Percentiles rank a stretch among this genome's conserved stretches.
phyloP scores from a whole-genome alignment of 2,329 filamentous ascomycete species.

The Capronia americana region DNA sequence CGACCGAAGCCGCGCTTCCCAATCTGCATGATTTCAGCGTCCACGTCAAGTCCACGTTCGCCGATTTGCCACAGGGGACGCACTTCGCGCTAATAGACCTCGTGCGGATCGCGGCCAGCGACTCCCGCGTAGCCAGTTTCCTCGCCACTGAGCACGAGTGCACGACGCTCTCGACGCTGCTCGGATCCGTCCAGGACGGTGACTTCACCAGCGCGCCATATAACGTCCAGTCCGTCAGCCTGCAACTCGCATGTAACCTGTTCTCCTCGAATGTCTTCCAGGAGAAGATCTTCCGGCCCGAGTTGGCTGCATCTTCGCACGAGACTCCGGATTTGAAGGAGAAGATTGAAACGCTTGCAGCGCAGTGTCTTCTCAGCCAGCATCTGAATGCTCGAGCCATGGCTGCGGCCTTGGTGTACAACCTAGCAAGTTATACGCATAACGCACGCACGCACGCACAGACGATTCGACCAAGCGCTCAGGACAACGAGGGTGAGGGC shows the following conservation, averaged over 20 bases:
- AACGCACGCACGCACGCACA: constrained; percentile 65
- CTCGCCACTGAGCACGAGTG: constrained; percentile 77
- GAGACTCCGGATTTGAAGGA: constrained; percentile 54
- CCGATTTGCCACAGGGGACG: constrained; percentile 64
- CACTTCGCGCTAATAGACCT: constrained; percentile 88
- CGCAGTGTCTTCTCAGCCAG: constrained; percentile 78
- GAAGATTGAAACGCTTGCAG: constrained; percentile 72
- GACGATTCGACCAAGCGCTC: constrained; percentile 51
- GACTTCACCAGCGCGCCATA: constrained; percentile 70
- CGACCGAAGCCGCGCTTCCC: constrained; percentile 72
- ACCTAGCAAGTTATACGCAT: constrained; percentile 75
- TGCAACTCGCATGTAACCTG: constrained; percentile 84
- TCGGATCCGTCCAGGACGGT: constrained; percentile 56
- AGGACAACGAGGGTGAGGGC: constrained; percentile 61
- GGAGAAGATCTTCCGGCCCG: constrained; percentile 61
- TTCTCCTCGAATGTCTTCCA: constrained; percentile 77
- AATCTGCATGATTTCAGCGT: constrained; percentile 69
- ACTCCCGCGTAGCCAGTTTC: constrained; percentile 79
- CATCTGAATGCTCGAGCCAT: constrained; percentile 78
- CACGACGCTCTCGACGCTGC: constrained; percentile 66
- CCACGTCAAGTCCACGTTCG: constrained; percentile 64
- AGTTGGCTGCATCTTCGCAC: neutral
- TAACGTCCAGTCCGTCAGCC: constrained; percentile 78
- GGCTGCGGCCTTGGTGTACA: constrained; percentile 82
- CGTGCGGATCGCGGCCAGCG: constrained; percentile 76